These are phyloP conservation scores for Penstemon barbatus DNA, from an alignment of 257 asterid genomes.

Conservation along the genomic window DNA sequence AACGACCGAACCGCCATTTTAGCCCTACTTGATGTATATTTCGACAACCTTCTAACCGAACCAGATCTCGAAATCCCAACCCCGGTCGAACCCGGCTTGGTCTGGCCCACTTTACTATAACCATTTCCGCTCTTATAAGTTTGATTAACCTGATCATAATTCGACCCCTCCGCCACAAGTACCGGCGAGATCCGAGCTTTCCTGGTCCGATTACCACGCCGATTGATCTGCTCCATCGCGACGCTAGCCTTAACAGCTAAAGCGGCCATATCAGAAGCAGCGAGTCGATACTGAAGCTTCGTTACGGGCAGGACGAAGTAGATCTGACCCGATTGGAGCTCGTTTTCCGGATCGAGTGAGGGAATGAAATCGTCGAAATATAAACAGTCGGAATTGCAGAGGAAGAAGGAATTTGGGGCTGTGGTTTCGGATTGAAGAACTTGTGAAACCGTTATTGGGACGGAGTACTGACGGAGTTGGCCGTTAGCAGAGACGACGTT, in stretches of 20 bases:
- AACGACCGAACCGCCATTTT: conserved; percentile 64
- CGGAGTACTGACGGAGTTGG: conserved; percentile 43
- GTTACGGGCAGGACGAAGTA: conserved; percentile 55
- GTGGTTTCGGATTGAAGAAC: conserved; percentile 39
- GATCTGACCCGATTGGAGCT: conserved; percentile 56
- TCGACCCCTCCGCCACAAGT: conserved; percentile 5
- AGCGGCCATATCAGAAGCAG: conserved; percentile 81
- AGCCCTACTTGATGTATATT: conserved; percentile 65
- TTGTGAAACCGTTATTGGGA: conserved; percentile 45
- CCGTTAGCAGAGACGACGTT: conserved; percentile 48
- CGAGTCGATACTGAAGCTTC: conserved; percentile 48
- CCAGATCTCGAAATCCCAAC: conserved; percentile 42
- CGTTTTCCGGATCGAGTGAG: conserved; percentile 31
- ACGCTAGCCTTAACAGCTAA: conserved; percentile 71
- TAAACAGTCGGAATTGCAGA: conserved; percentile 65
- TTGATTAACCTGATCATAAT: background rate
- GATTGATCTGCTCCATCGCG: conserved; percentile 46
- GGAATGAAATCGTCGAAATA: conserved; percentile 62
- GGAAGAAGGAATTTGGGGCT: conserved; percentile 33
- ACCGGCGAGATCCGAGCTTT: conserved; percentile 50
- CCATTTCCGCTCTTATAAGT: background rate
- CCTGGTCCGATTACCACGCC: conserved; percentile 31
- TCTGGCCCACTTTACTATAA: background rate
- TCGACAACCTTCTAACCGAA: conserved; percentile 45
- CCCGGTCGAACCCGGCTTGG: conserved; percentile 6